Evolutionary conservation across 352 stramenopile species (phyloP), one percentile per base, ranked within the genome.

Genomic region (Phytophthora tentaculata): DNA sequence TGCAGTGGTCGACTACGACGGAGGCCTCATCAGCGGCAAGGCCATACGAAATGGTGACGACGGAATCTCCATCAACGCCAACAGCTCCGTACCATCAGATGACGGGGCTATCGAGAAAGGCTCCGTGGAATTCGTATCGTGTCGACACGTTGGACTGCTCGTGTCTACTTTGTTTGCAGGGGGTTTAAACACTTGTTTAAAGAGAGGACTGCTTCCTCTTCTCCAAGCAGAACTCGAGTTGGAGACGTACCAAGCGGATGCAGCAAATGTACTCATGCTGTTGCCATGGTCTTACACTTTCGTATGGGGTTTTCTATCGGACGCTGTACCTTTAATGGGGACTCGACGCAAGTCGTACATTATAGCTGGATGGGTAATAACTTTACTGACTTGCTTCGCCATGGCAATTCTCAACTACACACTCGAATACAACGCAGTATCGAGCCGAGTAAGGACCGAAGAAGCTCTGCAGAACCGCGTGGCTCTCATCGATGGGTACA

Each of bases 321-420:
- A 91, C 60, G 59, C 70, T 8, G 44, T 86, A 12, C 68, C 81
- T 0, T 51, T 91, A 35, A 53, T 86, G 14, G 77, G 74, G n/a
- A 70, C 65, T 23, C 61, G 81, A 39, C 72, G 83, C 9, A 89
- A 89, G 57, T 26, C 74, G 3, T 91, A 90, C 65, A 83, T 90
- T 28, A 61, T 91, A 3, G 28, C 73, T 17, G 83, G 72, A 6
- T 90, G 83, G 83, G 26, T 65, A 17, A 41, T 83, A n/a, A 67
- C 77, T 5, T 49, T 83, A 5, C 19, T 85, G 3, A 53, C 77
- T 12, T 79, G 82, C 35, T 91, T 91, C 47, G 64, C 54, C 1
- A 80, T 91, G 26, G 73, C 83, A 1, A 62, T 88, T 51, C 73
- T 89, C 24, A 86, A 83, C 57, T 86, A 86, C 62, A 70, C 73